Percentiles rank a stretch among this genome's conserved stretches.
Evolutionary conservation across 176 grass and related monocot species (phyloP).

Genomic region (Secale cereale): DNA sequence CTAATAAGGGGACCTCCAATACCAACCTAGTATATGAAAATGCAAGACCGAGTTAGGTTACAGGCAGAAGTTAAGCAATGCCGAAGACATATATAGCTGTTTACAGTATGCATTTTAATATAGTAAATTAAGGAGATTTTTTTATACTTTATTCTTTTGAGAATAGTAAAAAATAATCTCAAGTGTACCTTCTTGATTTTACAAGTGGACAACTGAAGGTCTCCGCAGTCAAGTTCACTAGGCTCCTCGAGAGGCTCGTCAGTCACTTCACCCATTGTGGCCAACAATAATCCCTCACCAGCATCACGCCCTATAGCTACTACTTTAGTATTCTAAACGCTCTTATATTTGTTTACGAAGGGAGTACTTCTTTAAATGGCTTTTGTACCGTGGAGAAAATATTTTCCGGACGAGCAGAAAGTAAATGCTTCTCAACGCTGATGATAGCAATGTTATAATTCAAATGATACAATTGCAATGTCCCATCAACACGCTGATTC

Average conservation of each 20-base stretch:
- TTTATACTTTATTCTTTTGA: too few species aligned
- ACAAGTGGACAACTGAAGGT: conserved; percentile 13
- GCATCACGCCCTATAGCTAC: conserved; percentile 18
- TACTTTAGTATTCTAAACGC: too few species aligned
- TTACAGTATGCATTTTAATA: not conserved
- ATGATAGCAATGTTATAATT: conserved; percentile 31
- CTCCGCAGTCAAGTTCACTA: conserved; percentile 11
- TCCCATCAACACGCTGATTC: not conserved
- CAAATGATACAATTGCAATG: conserved; percentile 1
- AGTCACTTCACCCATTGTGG: conserved; percentile 10
- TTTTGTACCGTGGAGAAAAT: not conserved
- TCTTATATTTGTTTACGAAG: too few species aligned
- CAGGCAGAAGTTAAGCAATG: not conserved
- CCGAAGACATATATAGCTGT: not conserved
- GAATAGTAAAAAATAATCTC: not conserved
- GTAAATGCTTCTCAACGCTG: not conserved
- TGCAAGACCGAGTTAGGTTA: not conserved
- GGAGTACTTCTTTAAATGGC: not conserved
- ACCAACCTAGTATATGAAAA: not conserved
- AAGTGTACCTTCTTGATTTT: conserved; percentile 24
- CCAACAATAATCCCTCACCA: not conserved
- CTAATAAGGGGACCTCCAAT: conserved; percentile 22
- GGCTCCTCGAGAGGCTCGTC: not conserved
- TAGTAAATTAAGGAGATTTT: not conserved
- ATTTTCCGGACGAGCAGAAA: not conserved